Conservation (phyloP, 495 filamentous ascomycete genomes). For the Clavariopsis aquatica region DNA sequence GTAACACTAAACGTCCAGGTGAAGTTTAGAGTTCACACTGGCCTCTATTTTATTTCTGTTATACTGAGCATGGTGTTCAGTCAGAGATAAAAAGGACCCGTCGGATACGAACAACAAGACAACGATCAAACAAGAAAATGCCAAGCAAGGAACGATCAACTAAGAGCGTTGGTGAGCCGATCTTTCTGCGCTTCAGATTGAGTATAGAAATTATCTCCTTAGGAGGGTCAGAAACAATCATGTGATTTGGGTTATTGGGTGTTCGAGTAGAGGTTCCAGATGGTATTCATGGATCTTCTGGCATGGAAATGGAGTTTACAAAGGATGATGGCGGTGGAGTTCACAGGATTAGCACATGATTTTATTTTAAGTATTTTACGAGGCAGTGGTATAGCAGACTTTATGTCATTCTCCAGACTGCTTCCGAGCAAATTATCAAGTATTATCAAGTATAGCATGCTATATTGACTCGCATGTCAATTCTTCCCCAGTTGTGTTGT, state of each 20-base stretch:
- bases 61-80: neutral
- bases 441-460: too few relatives aligned
- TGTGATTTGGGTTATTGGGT: neutral
- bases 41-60: neutral
- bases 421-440: too few relatives aligned
- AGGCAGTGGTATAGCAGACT: too few relatives aligned
- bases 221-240: neutral
- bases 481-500: too few relatives aligned
- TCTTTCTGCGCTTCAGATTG: too few relatives aligned
- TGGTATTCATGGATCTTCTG: neutral
- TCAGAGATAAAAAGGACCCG: neutral
- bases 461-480: too few relatives aligned
- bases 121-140: neutral
- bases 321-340: too few relatives aligned
- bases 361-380: too few relatives aligned
- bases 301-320: neutral
- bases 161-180: neutral
- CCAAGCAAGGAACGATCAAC: neutral
- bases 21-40: slow-evolving; percentile 47
- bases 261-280: neutral
- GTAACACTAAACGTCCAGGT: slow-evolving; percentile 81
- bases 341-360: too few relatives aligned
- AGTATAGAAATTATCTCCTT: neutral
- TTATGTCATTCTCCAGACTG: too few relatives aligned
- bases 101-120: too few relatives aligned